Conservation (phyloP, 176 grass and related monocot species). For the Tuctoria greenei region DNA sequence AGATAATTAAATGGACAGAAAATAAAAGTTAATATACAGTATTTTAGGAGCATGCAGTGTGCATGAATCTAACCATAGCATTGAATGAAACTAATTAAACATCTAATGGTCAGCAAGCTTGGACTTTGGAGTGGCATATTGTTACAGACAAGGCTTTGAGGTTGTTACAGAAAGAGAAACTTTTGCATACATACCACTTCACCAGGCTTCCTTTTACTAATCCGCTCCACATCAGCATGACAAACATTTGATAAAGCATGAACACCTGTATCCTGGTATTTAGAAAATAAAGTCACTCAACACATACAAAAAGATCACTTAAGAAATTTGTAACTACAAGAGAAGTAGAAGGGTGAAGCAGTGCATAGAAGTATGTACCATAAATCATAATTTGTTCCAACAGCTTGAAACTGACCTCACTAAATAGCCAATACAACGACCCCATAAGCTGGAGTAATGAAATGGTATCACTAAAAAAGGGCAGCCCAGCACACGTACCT, state of each 20-base stretch:
- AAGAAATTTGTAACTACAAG: background rate
- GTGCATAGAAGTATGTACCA: background rate
- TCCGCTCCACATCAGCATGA: slow-evolving; percentile 90
- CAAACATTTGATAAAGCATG: slow-evolving; percentile 96
- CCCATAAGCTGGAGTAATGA: background rate
- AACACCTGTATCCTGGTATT: slow-evolving; percentile 74
- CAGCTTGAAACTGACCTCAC: background rate
- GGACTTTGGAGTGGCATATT: background rate
- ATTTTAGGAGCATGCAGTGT: background rate
- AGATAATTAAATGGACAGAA: background rate
- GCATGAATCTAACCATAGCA: background rate
- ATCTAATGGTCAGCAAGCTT: background rate
- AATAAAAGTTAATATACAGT: background rate
- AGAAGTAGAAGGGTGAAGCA: background rate
- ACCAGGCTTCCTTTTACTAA: slow-evolving; percentile 97
- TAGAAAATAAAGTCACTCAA: slow-evolving; percentile 4
- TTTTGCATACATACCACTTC: slow-evolving; percentile 65
- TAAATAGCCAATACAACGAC: background rate
- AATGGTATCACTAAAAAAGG: too few species aligned
- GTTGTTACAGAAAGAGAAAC: slow-evolving; percentile 1
- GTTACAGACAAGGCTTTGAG: slow-evolving; percentile 4
- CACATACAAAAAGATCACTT: slow-evolving; percentile 18
- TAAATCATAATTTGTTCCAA: slow-evolving; percentile 19
- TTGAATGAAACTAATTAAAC: background rate
- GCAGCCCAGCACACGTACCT: too few species aligned